phyloP scores from a whole-genome alignment of 1,284 basidiomycete genomes.

The Irpex rosettiformis region DNA sequence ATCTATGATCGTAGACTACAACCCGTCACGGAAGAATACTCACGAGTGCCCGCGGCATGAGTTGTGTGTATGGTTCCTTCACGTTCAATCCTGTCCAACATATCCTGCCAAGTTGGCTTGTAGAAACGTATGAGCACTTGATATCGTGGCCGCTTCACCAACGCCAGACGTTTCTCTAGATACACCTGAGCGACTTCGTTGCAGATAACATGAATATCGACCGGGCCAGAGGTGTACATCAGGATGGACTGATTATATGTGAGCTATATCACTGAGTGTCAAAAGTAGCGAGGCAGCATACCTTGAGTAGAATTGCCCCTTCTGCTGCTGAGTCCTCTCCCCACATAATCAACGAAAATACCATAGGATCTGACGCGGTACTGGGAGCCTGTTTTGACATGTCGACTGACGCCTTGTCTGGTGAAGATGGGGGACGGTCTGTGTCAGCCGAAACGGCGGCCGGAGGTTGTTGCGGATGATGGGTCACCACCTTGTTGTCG shows the following conservation, averaged over 20 bases:
- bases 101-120: slow-evolving; percentile 34
- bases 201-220: slow-evolving; percentile 46
- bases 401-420: neutral
- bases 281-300: neutral
- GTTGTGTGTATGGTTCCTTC: slow-evolving; percentile 43
- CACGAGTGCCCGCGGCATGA: slow-evolving; percentile 44
- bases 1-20: neutral
- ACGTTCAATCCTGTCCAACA: slow-evolving; percentile 40
- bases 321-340: slow-evolving; percentile 10
- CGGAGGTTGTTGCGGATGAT: neutral
- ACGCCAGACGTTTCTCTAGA: slow-evolving; percentile 33
- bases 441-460: neutral
- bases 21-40: slow-evolving; percentile 20
- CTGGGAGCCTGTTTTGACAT: neutral
- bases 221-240: slow-evolving; percentile 39
- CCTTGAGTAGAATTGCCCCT: slow-evolving; percentile 10
- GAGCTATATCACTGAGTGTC: neutral
- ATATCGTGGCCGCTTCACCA: slow-evolving; percentile 35
- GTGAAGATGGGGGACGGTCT: neutral
- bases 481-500: neutral
- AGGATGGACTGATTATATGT: slow-evolving; percentile 36
- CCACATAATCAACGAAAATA: slow-evolving; percentile 10
- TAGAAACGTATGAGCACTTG: slow-evolving; percentile 38
- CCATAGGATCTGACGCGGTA: neutral
- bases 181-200: slow-evolving; percentile 37